Evolutionary conservation across 2,329 filamentous ascomycete genomes (phyloP), one percentile per base, ranked within the genome.

Genomic region (Thelonectria discophora): DNA sequence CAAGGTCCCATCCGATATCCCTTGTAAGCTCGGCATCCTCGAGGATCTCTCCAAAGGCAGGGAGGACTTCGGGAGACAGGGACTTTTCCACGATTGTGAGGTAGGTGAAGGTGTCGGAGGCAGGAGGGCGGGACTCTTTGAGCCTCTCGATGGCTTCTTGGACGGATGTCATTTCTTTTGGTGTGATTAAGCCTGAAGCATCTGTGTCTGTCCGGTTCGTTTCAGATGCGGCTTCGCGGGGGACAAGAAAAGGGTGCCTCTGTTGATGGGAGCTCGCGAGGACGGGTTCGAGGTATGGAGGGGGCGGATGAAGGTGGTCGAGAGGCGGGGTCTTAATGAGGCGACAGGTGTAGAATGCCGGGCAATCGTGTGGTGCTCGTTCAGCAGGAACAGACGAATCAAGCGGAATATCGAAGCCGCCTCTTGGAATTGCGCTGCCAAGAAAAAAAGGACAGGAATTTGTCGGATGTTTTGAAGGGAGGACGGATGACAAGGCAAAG

Each of bases 1-100:
- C 89, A 53, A 94, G 79, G 74, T 95, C 92, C 92, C 92, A 95
- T 51, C 92, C 92, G 69, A 94, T 93, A 58, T 92, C 90, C 62
- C 85, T 86, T 3, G 90, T 92, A 58, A 94, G 80, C 60, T 85
- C 81, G 10, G 82, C 80, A 81, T 92, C 87, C 74, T 90, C 86
- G 17, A 92, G 81, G 37, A 91, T 86, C 20, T 89, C 82, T 68
- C 92, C 85, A 47, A 94, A 81, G 3, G 85, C 79, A 1, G 90
- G 88, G 45, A 94, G 80, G 62, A 89, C 82, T 61, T 89, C 87
- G 17, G 86, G 82, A 5, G 84, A 87, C 47, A 93, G 81, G 67
- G 91, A 89, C 76, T 90, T 87, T 75, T 93, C 90, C 71, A 94
- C 80, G 65, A 94, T 88, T 58, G 90, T 93, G 56, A 94, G 84